Percentiles rank a stretch among this genome's conserved stretches.
These are phyloP conservation scores for Adansonia madagascariensis DNA, from an alignment of 441 rosid species.

Conservation along the genomic window DNA sequence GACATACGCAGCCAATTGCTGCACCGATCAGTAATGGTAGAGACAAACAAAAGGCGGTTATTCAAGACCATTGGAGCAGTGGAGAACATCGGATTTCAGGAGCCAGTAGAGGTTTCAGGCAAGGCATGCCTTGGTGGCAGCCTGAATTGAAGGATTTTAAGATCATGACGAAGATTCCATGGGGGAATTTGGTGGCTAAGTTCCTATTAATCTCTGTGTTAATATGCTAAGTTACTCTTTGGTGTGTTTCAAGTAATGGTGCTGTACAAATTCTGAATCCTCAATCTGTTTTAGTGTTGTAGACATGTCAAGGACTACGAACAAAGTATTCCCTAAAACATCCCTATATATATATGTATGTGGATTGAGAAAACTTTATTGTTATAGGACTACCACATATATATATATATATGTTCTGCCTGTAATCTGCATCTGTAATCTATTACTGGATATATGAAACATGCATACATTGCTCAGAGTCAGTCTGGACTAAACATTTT, in stretches of 20 bases:
- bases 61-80: conserved; percentile 62
- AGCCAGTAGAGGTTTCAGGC: conserved; percentile 33
- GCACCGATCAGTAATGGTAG: conserved; percentile 60
- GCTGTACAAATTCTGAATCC: conserved; percentile 17
- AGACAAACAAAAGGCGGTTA: conserved; percentile 63
- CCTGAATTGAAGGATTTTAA: conserved; percentile 13
- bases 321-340: neutral
- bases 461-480: neutral
- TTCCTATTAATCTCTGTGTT: neutral
- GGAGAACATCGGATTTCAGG: conserved; percentile 58
- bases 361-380: neutral
- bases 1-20: conserved; percentile 69
- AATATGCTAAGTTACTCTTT: neutral
- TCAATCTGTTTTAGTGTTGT: neutral
- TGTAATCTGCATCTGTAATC: neutral
- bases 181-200: conserved; percentile 27
- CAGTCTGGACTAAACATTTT: too few species aligned
- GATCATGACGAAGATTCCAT: conserved; percentile 35
- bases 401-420: neutral
- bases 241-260: conserved; percentile 18
- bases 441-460: neutral
- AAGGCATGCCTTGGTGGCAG: neutral
- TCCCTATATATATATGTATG: neutral
- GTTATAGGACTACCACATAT: neutral
- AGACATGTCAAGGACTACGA: neutral